Conservation (phyloP, 768 basidiomycete genomes). For the Termitomyces titanicus region DNA sequence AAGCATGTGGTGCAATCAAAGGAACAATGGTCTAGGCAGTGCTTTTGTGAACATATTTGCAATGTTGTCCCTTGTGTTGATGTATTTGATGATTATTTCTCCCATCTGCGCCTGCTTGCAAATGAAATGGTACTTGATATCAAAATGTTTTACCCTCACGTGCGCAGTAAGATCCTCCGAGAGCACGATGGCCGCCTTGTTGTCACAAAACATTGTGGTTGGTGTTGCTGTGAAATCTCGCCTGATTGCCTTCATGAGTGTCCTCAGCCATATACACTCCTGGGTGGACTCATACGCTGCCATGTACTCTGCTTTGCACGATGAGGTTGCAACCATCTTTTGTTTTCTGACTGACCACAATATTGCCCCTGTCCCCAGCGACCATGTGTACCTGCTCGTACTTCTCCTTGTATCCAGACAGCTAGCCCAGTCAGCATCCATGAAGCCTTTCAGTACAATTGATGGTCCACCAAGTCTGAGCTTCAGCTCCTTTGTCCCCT, state of each 20-base stretch:
- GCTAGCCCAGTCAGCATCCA: slow-evolving; percentile 18
- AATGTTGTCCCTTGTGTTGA: too few relatives aligned
- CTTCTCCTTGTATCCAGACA: slow-evolving; percentile 13
- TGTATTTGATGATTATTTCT: too few relatives aligned
- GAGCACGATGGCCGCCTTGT: slow-evolving; percentile 28
- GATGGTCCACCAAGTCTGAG: too few relatives aligned
- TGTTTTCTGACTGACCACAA: slow-evolving; percentile 9
- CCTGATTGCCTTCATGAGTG: not conserved
- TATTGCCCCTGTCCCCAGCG: slow-evolving; percentile 12
- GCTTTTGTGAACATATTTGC: too few relatives aligned
- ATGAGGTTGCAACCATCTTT: slow-evolving; percentile 10
- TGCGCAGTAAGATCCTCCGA: slow-evolving; percentile 21
- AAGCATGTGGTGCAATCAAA: too few relatives aligned
- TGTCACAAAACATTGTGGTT: slow-evolving; percentile 24
- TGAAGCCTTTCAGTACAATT: too few relatives aligned
- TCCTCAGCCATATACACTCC: not conserved
- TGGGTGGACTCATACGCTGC: not conserved
- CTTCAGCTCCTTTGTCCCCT: too few relatives aligned
- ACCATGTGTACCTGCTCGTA: slow-evolving; percentile 16
- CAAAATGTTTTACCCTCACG: too few relatives aligned
- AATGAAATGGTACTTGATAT: too few relatives aligned
- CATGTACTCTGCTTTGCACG: slow-evolving; percentile 21
- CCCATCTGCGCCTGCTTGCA: too few relatives aligned
- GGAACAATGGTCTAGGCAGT: too few relatives aligned
- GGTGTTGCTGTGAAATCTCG: not conserved